phyloP scores from a whole-genome alignment of 768 basidiomycete species.

The Phylloporus arenicola region DNA sequence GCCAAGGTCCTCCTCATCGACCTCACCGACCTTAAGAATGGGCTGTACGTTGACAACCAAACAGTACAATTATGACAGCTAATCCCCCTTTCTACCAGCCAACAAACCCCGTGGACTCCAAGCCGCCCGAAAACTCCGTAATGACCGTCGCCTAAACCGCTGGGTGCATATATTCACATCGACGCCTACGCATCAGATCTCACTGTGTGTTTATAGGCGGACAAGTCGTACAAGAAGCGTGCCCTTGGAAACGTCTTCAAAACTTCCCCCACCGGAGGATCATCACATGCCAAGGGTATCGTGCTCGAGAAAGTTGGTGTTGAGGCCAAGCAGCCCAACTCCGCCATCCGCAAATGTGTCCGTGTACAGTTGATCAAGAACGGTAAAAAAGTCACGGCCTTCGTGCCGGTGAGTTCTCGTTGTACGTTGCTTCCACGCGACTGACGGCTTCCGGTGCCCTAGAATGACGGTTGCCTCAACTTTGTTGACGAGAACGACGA shows the following conservation, averaged over 20 bases:
- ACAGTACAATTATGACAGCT: conserved; percentile 1
- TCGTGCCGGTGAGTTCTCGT: conserved; percentile 78
- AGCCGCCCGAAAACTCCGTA: conserved; percentile 97
- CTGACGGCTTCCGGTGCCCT: conserved; percentile 9
- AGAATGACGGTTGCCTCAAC: conserved; percentile 97
- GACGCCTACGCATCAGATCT: conserved; percentile 8
- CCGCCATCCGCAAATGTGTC: conserved; percentile 99
- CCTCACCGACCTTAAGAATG: conserved; percentile 63
- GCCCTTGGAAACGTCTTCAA: conserved; percentile 99
- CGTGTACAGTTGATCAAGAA: conserved; percentile 99
- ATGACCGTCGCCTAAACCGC: conserved; percentile 88
- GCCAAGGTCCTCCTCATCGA: conserved; percentile 33
- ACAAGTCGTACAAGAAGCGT: conserved; percentile 98
- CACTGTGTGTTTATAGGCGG: conserved; percentile 55
- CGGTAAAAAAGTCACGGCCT: conserved; percentile 99
- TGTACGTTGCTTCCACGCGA: not conserved
- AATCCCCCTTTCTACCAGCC: conserved; percentile 41
- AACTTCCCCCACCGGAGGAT: conserved; percentile 98
- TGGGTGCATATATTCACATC: conserved; percentile 60
- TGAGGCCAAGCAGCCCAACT: conserved; percentile 99
- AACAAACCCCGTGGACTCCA: conserved; percentile 99
- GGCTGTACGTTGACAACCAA: conserved; percentile 61
- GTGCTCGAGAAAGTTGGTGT: conserved; percentile 99
- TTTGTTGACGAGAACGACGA: conserved; percentile 99
- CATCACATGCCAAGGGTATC: conserved; percentile 99